Evolutionary conservation across 306 rosid genomes (phyloP).

Genomic region (Phaseolus lunatus): DNA sequence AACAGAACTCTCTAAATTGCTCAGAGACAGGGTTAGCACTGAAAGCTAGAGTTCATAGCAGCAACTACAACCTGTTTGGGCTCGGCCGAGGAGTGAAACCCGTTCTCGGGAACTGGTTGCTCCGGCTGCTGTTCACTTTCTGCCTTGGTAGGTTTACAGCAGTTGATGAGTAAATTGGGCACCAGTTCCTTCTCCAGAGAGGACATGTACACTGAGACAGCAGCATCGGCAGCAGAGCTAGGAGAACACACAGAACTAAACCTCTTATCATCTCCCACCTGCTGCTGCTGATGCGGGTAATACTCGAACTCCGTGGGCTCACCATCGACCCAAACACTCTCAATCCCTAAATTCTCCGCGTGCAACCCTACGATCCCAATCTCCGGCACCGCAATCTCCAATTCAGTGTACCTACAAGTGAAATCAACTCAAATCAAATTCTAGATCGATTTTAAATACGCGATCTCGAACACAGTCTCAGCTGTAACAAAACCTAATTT

Average conservation of each 20-base stretch:
- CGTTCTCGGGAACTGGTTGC: slow-evolving; percentile 66
- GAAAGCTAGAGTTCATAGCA: slow-evolving; percentile 28
- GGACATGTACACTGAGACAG: slow-evolving; percentile 68
- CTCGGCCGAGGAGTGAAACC: slow-evolving; percentile 65
- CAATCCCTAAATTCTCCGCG: slow-evolving; percentile 92
- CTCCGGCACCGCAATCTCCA: slow-evolving; percentile 89
- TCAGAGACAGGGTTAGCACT: neutral
- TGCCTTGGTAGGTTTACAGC: slow-evolving; percentile 76
- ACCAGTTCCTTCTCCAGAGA: slow-evolving; percentile 76
- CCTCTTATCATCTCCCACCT: slow-evolving; percentile 57
- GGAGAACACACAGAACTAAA: slow-evolving; percentile 73
- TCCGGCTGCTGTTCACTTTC: slow-evolving; percentile 68
- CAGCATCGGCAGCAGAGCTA: slow-evolving; percentile 82
- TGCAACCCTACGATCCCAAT: slow-evolving; percentile 92
- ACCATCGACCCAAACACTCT: slow-evolving; percentile 83
- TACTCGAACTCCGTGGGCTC: slow-evolving; percentile 88
- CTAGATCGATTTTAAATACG: neutral
- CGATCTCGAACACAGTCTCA: neutral
- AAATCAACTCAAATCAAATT: neutral
- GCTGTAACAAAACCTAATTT: slow-evolving; percentile 32
- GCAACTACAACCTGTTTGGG: slow-evolving; percentile 78
- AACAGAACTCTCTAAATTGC: slow-evolving; percentile 31
- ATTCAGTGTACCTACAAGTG: slow-evolving; percentile 73
- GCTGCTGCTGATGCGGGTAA: slow-evolving; percentile 67
- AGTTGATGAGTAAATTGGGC: slow-evolving; percentile 85